Evolutionary conservation across 352 stramenopile species (phyloP), one percentile per base, ranked within the genome.

Genomic region (Pythium guiyangense): DNA sequence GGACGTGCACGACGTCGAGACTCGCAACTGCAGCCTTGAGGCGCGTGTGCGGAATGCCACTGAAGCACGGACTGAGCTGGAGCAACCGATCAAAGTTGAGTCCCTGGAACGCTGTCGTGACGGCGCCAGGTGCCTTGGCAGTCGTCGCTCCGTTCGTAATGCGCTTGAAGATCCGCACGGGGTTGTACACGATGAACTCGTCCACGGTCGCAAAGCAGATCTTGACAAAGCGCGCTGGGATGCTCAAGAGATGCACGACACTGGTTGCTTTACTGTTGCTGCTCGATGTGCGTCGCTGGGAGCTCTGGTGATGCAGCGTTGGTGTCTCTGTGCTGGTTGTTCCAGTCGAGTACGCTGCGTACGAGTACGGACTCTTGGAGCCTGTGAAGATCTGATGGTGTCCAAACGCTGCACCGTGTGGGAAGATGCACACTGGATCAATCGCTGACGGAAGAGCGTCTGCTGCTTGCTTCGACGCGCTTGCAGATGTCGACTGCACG

Each of bases 131-230:
- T 4, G 37, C n/a, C 3, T 63, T 29, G 27, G 26, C 55, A n/a
- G n/a, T n/a, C n/a, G 47, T 48, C 10, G 44, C 44, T 25, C 15
- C 44, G 15, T 71, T 62, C 37, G 68, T 42, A 2, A 74, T 50
- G 37, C 69, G 63, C 53, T 73, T 74, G 15, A 78, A 45, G 14
- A 66, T 57, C n/a, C 71, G 63, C 6, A 67, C 44, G 3, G 71
- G 71, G 26, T 81, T 77, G 65, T 71, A 81, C 11, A 79, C 54
- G 27, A 84, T 15, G 11, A 64, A 52, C 14, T 73, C 59, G 26
- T 81, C 71, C 3, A 81, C 59, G 6, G 12, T 42, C 9, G 55
- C 18, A 18, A 84, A 63, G 20, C 51, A 69, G 0, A 75, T 46
- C 44, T 59, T 58, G 3, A 68, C 70, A 42, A 74, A 54, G 25